A percentile compares a stretch with the other conserved stretches of the same genome.
phyloP scores from a whole-genome alignment of 805 yeast species.

The Starmerella sp. region DNA sequence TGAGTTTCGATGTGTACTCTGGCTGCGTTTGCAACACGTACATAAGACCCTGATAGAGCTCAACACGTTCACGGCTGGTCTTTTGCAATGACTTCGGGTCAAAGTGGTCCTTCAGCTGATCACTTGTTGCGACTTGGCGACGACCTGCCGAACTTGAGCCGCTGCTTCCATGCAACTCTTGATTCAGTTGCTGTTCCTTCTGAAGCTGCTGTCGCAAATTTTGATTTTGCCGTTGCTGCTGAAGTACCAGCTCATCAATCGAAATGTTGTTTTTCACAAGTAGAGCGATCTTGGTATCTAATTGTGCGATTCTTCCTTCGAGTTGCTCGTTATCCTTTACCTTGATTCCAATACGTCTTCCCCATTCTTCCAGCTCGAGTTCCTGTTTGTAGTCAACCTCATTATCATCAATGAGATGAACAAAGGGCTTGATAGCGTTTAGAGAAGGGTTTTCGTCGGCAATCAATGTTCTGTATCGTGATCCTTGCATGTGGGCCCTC shows the following conservation, averaged over 20 bases:
- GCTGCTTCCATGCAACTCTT: neutral
- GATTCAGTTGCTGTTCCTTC: slow-evolving; percentile 2
- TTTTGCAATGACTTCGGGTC: slow-evolving; percentile 32
- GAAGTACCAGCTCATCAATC: slow-evolving; percentile 47
- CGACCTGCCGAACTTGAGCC: neutral
- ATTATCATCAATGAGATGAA: slow-evolving; percentile 59
- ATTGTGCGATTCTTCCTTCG: slow-evolving; percentile 62
- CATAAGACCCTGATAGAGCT: slow-evolving; percentile 63
- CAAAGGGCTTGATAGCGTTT: slow-evolving; percentile 62
- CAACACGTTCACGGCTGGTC: slow-evolving; percentile 39
- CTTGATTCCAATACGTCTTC: slow-evolving; percentile 57
- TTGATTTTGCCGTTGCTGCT: slow-evolving; percentile 18
- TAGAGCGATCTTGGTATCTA: slow-evolving; percentile 67
- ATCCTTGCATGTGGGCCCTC: slow-evolving; percentile 54
- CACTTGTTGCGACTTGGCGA: neutral
- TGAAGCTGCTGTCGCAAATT: slow-evolving; percentile 3
- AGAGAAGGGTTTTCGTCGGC: slow-evolving; percentile 67
- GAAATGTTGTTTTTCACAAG: slow-evolving; percentile 70
- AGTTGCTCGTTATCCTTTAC: slow-evolving; percentile 60
- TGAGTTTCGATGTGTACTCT: slow-evolving; percentile 49
- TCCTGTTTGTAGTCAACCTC: slow-evolving; percentile 69
- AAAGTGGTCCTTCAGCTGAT: slow-evolving; percentile 22
- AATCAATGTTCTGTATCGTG: slow-evolving; percentile 63
- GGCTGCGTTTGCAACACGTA: slow-evolving; percentile 80
- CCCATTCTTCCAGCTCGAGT: slow-evolving; percentile 50